A percentile compares a stretch with the other conserved stretches of the same genome.
phyloP scores from a whole-genome alignment of 495 filamentous ascomycete species.

The Penicillium daleae region DNA sequence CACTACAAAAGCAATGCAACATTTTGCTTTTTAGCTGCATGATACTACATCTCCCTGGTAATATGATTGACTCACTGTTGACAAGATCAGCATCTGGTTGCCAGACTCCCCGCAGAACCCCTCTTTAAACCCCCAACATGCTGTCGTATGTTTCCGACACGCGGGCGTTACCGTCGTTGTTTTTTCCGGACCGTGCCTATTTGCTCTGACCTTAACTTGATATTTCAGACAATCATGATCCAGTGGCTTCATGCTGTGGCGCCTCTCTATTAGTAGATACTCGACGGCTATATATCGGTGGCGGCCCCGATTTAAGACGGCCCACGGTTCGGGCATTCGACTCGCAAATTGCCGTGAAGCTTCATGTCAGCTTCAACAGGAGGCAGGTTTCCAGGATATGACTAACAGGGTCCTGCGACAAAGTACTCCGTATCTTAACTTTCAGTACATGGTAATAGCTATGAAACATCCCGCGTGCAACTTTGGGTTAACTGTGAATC shows the following conservation, averaged over 20 bases:
- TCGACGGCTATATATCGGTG: not conserved
- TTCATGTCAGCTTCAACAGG: not conserved
- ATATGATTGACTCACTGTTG: not conserved
- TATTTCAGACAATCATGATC: not conserved
- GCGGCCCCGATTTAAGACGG: not conserved
- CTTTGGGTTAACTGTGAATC: not conserved
- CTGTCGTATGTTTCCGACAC: not conserved
- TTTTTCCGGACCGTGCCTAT: no score
- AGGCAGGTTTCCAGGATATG: not conserved
- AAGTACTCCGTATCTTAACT: not conserved
- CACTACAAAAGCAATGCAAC: not conserved
- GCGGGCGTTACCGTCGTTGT: no score
- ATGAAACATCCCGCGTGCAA: not conserved
- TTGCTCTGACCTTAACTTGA: not conserved
- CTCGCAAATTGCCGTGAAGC: not conserved
- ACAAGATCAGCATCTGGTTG: not conserved
- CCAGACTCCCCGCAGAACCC: not conserved
- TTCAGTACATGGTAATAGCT: not conserved
- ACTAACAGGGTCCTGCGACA: not conserved
- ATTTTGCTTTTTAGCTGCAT: not conserved
- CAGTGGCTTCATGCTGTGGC: not conserved
- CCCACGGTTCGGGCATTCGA: not conserved
- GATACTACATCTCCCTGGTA: not conserved
- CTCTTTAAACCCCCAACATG: not conserved
- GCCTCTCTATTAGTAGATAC: not conserved